phyloP scores from a whole-genome alignment of 2,329 filamentous ascomycete genomes.

The Penicillium sp. region DNA sequence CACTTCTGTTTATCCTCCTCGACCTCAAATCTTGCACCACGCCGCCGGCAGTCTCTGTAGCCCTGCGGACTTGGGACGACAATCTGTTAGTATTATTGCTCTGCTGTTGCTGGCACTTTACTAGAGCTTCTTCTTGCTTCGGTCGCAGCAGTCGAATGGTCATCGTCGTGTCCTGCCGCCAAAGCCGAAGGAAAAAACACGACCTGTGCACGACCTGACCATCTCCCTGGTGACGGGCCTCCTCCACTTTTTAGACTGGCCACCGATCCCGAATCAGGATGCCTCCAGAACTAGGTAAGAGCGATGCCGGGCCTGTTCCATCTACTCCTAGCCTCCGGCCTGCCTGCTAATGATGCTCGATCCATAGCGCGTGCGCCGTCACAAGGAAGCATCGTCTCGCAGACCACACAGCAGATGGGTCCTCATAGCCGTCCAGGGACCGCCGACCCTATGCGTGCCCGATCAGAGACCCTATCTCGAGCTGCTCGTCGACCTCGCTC shows the following conservation, averaged over 20 bases:
- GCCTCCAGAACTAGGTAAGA: slow-evolving; percentile 29
- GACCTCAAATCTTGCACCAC: slow-evolving; percentile 25
- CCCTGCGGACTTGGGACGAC: slow-evolving; percentile 13
- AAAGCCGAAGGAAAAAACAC: slow-evolving; percentile 7
- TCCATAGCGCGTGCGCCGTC: slow-evolving; percentile 40
- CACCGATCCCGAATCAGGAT: slow-evolving; percentile 18
- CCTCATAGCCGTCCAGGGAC: slow-evolving; percentile 45
- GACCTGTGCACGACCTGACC: slow-evolving; percentile 19
- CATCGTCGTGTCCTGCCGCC: slow-evolving; percentile 5
- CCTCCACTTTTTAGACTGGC: slow-evolving; percentile 26
- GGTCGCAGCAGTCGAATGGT: slow-evolving; percentile 18
- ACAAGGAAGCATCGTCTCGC: slow-evolving; percentile 42
- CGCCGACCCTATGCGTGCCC: slow-evolving; percentile 43
- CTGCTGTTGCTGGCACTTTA: slow-evolving; percentile 7
- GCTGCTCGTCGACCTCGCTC: slow-evolving; percentile 47
- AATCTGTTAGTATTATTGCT: slow-evolving; percentile 5
- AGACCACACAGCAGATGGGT: slow-evolving; percentile 39
- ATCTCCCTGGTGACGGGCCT: slow-evolving; percentile 31
- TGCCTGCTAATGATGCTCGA: slow-evolving; percentile 15
- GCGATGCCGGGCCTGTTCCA: slow-evolving; percentile 8
- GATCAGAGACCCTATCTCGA: slow-evolving; percentile 46
- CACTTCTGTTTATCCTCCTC: slow-evolving; percentile 44
- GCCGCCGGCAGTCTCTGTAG: slow-evolving; percentile 16
- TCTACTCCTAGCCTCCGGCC: slow-evolving; percentile 10
- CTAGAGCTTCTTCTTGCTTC: slow-evolving; percentile 2